Percentiles rank a stretch among this genome's conserved stretches.
Conservation (phyloP, 805 yeast genomes). For the Candida sakaeoensis region DNA sequence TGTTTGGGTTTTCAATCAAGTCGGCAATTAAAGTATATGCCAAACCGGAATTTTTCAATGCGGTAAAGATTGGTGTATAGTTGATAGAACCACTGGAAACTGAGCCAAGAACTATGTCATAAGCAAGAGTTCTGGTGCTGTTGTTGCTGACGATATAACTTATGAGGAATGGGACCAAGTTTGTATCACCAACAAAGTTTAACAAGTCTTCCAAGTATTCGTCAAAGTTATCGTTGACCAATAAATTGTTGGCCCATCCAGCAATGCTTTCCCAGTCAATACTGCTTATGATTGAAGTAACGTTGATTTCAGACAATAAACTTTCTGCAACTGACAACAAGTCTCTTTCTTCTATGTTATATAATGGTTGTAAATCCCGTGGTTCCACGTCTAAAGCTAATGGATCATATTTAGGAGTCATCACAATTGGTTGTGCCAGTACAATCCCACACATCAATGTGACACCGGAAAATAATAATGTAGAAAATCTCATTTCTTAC, state of each 20-base stretch:
- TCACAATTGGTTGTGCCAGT: conserved; percentile 3
- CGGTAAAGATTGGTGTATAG: conserved; percentile 24
- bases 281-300: conserved; percentile 9
- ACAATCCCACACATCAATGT: conserved; percentile 11
- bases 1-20: conserved; percentile 17
- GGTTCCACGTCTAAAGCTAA: conserved; percentile 6
- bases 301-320: conserved; percentile 11
- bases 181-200: conserved; percentile 18
- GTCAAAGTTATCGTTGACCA: conserved; percentile 18
- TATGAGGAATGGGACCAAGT: conserved; percentile 23
- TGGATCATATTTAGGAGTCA: conserved; percentile 7
- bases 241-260: conserved; percentile 24
- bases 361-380: conserved; percentile 8
- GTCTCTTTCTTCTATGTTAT: conserved; percentile 13
- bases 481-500: conserved; percentile 13
- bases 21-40: conserved; percentile 24
- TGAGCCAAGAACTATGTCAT: conserved; percentile 15
- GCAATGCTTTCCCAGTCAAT: conserved; percentile 24
- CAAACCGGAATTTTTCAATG: conserved; percentile 28
- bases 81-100: conserved; percentile 16
- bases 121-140: conserved; percentile 17
- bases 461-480: conserved; percentile 13
- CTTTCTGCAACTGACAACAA: conserved; percentile 17
- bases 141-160: conserved; percentile 22
- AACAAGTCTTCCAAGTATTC: conserved; percentile 22